Evolutionary conservation across 805 yeast genomes (phyloP), one percentile per base, ranked within the genome.

Genomic region (Starmera quercuum): DNA sequence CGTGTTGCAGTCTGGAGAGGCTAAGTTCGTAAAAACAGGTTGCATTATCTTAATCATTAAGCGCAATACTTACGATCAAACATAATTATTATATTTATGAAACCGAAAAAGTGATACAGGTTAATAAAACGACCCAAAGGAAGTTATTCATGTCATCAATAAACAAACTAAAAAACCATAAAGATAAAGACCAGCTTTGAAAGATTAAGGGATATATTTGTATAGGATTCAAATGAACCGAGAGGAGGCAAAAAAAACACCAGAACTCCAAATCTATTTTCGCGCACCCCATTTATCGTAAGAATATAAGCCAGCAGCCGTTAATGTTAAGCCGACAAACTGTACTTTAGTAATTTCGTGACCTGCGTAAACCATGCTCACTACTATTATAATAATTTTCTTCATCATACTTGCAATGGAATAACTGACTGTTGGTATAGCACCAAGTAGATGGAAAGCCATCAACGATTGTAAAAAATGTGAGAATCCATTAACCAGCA

Each of bases 371-470:
- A 81, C 38, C 62, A 88, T 83, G 46, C 95, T 83, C 1, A 80
- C 79, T 2, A 81, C 69, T 28, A 87, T 86, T 20, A 87, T 74
- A 1, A 84, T 82, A n/a, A 87, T 82, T 48, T 95, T 75, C 59
- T 87, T 87, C 74, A 87, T 72, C 73, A 87, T 71, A 28, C 84
- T 77, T 3, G 95, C 95, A 37, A 87, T 78, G 2, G 94, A 82
- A 58, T 85, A 87, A 3, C 92, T 75, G 10, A 87, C 78, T 0
- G 96, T 84, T 3, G 95, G 83, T 6, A 87, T 69, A 51, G 79
- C 72, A 15, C 95, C 92, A 29, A 87, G 59, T 21, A 87, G 64
- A 59, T 83, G 85, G 56, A 83, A 84, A 12, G 95, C 86, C 26
- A 87, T 65, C 53, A 86, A 61, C 26, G 88, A 80, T 58, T 87